Base-by-base conservation (phyloP, 2,329 filamentous ascomycete species). In the Seiridium cupressi region DNA sequence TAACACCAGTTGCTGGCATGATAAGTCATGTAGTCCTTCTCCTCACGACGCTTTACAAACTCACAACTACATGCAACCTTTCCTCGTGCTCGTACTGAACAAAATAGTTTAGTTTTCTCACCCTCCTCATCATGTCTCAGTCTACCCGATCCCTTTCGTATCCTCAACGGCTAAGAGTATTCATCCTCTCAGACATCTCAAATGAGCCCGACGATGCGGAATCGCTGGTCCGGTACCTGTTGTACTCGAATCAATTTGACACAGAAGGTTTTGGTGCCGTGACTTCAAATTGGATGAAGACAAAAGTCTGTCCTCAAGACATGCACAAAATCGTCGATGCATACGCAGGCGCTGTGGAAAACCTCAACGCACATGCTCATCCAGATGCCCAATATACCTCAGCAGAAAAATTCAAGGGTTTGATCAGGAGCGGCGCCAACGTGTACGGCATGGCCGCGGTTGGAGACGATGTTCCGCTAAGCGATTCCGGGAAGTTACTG, bases 321-420 rank as follows among this genome's bases (percentile, higher is more conserved):
- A 79, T 82, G 65, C 68, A 73, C 58, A 73, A 73, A 40, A 78
- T 81, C 44, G 58, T 81, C 51, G 68, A 81, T 51, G 78, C 74
- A 3, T 82, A 82, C 61, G 74, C 65, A 3, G 64, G 74, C 32
- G 77, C 76, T 1, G 74, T 76, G 26, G 75, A 78, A 10, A 85
- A 81, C 60, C 71, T 86, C 7, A 81, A 81, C 59, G 65, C 66
- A 3, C 81, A 84, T 62, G 77, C 75, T 3, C 79, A 81, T 57
- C 73, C 76, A 0, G 74, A 79, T 57, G 70, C 70, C 3, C 70
- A 67, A 10, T 83, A 80, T 61, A 77, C 78, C 0, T 68, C 74
- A 0, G 74, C 71, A 2, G 69, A 77, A 5, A 68, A 75, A 54
- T 58, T 77, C 38, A 66, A 67, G 31, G 62, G 65, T 26, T 66